Base-by-base conservation (phyloP, 2,329 filamentous ascomycete genomes). In the Parastagonospora avenae region DNA sequence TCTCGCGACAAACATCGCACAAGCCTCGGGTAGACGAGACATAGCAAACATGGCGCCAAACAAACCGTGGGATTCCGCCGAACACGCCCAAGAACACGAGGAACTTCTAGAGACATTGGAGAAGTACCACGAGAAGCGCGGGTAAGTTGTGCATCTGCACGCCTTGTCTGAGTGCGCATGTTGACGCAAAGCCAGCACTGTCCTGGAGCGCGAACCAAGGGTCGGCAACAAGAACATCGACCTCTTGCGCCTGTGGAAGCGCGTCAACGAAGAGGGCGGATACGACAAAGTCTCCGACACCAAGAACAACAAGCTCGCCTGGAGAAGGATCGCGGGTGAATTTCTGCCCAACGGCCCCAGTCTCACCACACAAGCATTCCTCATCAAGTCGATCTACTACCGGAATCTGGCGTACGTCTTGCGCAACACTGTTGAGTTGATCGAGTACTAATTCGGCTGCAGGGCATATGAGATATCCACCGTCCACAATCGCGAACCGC, bases 331-430 rank as follows among this genome's bases (percentile, higher is more conserved):
- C 64, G 90, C 88, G 10, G 82, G 86, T 46, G 87, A 92, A 63
- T 87, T 96, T 50, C 85, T 90, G 42, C 84, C 92, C 57, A 85
- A 85, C 67, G 86, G 86, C 48, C 62, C 55, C 15, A 92, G 93
- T 68, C 85, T 90, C 53, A 83, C 91, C 6, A 90, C 91, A n/a
- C 85, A 91, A 52, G 91, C 91, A 11, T 96, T 95, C 75, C 84
- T 89, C 52, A 79, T 96, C 48, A 96, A 96, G 77, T 88, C 89
- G 48, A 86, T 89, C 56, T 96, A 94, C 77, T 95, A 95, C 79
- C 92, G 91, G 73, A 91, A 93, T 65, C 82, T 96, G 38, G 88
- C 89, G 78, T 82, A 70, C 51, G 79, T 54, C 15, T 41, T 36
- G n/a, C 27, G 40, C 54, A 42, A 33, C 24, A 42, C 46, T 54